Evolutionary conservation across 352 stramenopile genomes (phyloP).

Genomic region (Globisporangium takayamanum): DNA sequence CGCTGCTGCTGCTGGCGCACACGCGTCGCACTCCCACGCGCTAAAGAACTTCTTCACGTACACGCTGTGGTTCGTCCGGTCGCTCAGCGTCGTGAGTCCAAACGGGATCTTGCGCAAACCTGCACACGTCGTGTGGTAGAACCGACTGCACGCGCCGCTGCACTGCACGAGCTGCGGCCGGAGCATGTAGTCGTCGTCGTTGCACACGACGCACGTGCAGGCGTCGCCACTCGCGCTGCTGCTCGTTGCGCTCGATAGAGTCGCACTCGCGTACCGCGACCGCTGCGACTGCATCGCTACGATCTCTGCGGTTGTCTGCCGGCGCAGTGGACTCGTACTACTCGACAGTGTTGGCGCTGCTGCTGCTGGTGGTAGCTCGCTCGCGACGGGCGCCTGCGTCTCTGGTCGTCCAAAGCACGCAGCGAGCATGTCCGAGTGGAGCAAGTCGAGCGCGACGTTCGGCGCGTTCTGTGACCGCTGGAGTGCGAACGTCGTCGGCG

Average conservation of each 20-base stretch:
- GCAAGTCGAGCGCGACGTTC: conserved; percentile 65
- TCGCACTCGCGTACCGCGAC: conserved; percentile 37
- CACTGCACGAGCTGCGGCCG: conserved; percentile 65
- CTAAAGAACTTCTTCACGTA: conserved; percentile 86
- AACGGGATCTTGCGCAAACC: conserved; percentile 77
- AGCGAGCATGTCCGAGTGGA: conserved; percentile 59
- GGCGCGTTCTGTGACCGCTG: conserved; percentile 73
- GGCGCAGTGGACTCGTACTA: conserved; percentile 16
- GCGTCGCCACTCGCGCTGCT: conserved; percentile 9
- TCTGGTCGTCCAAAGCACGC: conserved; percentile 35
- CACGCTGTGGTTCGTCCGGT: conserved; percentile 68
- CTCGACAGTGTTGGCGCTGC: conserved; percentile 9
- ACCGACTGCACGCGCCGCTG: conserved; percentile 33
- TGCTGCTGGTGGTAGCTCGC: neutral
- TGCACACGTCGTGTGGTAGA: conserved; percentile 74
- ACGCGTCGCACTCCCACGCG: conserved; percentile 63
- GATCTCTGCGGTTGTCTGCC: conserved; percentile 67
- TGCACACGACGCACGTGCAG: conserved; percentile 46
- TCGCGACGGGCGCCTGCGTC: conserved; percentile 1
- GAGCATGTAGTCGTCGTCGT: conserved; percentile 83
- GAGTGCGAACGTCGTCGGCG: conserved; percentile 66
- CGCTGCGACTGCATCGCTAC: conserved; percentile 64
- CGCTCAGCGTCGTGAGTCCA: conserved; percentile 72
- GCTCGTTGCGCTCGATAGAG: neutral
- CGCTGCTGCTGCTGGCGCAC: conserved; percentile 15